A percentile compares a stretch with the other conserved stretches of the same genome.
phyloP scores from a whole-genome alignment of 257 asterid genomes.

The Capsicum rhomboideum region DNA sequence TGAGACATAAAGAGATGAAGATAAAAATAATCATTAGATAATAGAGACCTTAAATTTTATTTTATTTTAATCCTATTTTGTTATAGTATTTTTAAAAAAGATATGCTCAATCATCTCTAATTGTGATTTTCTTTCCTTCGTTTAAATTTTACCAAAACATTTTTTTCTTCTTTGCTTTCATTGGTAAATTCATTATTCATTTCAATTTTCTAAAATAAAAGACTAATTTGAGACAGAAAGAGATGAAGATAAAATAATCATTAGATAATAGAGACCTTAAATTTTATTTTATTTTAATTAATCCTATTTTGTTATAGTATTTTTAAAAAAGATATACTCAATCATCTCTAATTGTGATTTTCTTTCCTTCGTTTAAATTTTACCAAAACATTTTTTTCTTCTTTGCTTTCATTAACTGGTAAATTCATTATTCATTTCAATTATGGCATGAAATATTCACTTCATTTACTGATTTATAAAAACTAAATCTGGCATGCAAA shows the following conservation, averaged over 20 bases:
- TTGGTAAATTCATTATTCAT: too few relatives aligned
- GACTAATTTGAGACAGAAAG: not conserved
- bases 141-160: not conserved
- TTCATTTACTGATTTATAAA: too few relatives aligned
- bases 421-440: too few relatives aligned
- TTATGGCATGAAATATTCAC: too few relatives aligned
- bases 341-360: not conserved
- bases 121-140: not conserved
- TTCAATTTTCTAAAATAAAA: not conserved
- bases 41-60: not conserved
- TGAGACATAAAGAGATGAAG: not conserved
- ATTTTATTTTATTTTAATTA: not conserved
- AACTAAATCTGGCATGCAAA: too few relatives aligned
- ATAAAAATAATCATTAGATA: not conserved
- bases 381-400: not conserved
- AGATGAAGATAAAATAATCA: not conserved
- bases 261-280: not conserved
- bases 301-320: not conserved
- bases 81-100: too few relatives aligned
- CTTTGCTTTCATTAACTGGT: too few relatives aligned
- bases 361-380: not conserved
- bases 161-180: too few relatives aligned
- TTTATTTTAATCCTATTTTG: not conserved
- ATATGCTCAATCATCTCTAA: not conserved
- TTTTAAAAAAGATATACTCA: too few relatives aligned